Evolutionary conservation across 805 yeast genomes (phyloP), one percentile per base, ranked within the genome.

Genomic region (Trichomonascus vanleenenianus): DNA sequence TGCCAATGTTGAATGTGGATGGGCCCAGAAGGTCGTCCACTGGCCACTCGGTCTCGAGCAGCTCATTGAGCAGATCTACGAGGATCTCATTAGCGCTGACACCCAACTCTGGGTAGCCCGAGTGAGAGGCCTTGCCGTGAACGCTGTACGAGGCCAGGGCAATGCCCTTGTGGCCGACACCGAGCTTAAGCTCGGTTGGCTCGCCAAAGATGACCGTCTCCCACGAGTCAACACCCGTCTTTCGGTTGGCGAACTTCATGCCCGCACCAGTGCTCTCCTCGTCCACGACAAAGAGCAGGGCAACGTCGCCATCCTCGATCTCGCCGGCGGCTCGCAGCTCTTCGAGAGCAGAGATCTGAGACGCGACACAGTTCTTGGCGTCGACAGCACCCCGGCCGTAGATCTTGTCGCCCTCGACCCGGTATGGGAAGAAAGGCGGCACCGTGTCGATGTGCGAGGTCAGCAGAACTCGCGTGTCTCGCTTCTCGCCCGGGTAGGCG

Each of bases 391-490:
- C 89, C 45, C 89, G 67, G 18, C 88, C 88, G 56, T 70, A 73
- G 14, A 82, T 77, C 22, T 60, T 59, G 39, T 72, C 67, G 2
- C 76, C 80, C 22, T 58, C 55, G 10, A 71, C 60, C 2, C 55
- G 54, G 59, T 81, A 81, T 2, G 73, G 73, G 43, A 80, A 59
- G 54, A 55, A 80, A 0, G 86, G 85, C 10, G 87, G 87, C 9
- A 81, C 88, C 0, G 87, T 81, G 55, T 81, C 88, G 32, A 81
- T 74, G 55, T 81, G 88, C 10, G 84, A 75, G 1, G 85, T 78
- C 18, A 81, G 54, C 34, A 79, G 55, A 2, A 78, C 73, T 42
- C 60, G 66, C 11, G 80, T 71, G 51, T 74, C 58, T 47, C 78
- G 67, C 15, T 56, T 56, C 1, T 53, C 46, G 1, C 80, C 79